These are phyloP conservation scores for Ephemerocybe angulata DNA, from an alignment of 768 basidiomycete genomes.

Conservation along the genomic window DNA sequence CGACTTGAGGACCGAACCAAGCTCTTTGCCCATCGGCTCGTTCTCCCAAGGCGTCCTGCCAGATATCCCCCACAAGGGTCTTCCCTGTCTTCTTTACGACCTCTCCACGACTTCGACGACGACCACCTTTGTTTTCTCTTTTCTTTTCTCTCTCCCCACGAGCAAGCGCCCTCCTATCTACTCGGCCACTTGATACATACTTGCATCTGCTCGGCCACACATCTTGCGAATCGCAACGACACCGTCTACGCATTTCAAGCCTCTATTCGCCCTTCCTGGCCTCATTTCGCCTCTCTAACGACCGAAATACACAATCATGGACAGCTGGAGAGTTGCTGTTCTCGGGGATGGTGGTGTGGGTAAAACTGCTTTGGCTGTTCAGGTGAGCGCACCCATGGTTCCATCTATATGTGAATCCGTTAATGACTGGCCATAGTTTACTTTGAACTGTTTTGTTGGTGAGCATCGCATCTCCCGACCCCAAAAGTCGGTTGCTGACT, in stretches of 20 bases:
- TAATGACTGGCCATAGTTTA: constrained; percentile 57
- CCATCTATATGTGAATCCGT: constrained; percentile 11
- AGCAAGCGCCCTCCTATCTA: constrained; percentile 29
- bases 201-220: constrained; percentile 11
- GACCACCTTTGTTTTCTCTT: constrained; percentile 38
- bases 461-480: constrained; percentile 29
- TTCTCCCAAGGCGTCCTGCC: constrained; percentile 11
- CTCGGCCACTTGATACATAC: too few species aligned
- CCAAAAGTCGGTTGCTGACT: constrained; percentile 10
- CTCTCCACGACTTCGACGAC: constrained; percentile 62
- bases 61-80: constrained; percentile 25
- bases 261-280: constrained; percentile 16
- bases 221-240: constrained; percentile 4
- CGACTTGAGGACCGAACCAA: constrained; percentile 28
- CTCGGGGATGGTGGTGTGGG: constrained; percentile 97
- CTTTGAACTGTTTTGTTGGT: constrained; percentile 95
- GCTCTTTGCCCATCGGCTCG: constrained; percentile 25
- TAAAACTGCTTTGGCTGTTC: constrained; percentile 94
- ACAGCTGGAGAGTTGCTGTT: constrained; percentile 94
- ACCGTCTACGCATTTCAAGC: constrained; percentile 6
- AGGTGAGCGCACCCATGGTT: constrained; percentile 49
- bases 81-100: constrained; percentile 50
- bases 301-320: constrained; percentile 45
- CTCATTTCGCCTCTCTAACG: constrained; percentile 12
- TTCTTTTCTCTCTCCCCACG: constrained; percentile 29